phyloP scores from a whole-genome alignment of 1,284 basidiomycete genomes.

The Cerrena zonata region DNA sequence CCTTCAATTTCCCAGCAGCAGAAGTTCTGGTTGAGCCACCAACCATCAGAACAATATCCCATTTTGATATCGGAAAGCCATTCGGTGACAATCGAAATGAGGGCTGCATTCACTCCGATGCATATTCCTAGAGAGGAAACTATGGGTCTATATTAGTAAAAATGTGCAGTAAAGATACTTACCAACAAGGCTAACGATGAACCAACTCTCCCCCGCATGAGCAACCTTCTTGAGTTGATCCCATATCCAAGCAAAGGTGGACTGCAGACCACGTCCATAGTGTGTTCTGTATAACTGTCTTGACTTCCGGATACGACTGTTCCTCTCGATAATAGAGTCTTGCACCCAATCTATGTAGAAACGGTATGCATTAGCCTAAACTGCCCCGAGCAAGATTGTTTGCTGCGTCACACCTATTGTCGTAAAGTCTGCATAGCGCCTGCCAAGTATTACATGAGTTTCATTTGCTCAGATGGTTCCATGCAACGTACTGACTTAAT shows the following conservation, averaged over 20 bases:
- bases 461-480: neutral
- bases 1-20: conserved; percentile 95
- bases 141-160: too few relatives aligned
- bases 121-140: conserved; percentile 77
- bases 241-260: conserved; percentile 58
- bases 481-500: conserved; percentile 23
- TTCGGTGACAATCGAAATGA: conserved; percentile 94
- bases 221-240: conserved; percentile 48
- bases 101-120: conserved; percentile 89
- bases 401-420: conserved; percentile 57
- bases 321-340: conserved; percentile 84
- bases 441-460: conserved; percentile 23
- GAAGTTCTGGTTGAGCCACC: conserved; percentile 98
- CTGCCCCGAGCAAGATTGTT: too few relatives aligned
- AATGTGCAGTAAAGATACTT: too few relatives aligned
- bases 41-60: conserved; percentile 92
- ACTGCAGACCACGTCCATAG: conserved; percentile 46
- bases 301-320: conserved; percentile 60
- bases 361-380: conserved; percentile 17
- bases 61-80: conserved; percentile 98
- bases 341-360: conserved; percentile 86
- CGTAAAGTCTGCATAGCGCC: conserved; percentile 81
- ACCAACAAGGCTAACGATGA: conserved; percentile 84
- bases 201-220: conserved; percentile 56
- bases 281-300: conserved; percentile 43